Conservation (phyloP, 2,329 filamentous ascomycete species). For the Onygena corvina region DNA sequence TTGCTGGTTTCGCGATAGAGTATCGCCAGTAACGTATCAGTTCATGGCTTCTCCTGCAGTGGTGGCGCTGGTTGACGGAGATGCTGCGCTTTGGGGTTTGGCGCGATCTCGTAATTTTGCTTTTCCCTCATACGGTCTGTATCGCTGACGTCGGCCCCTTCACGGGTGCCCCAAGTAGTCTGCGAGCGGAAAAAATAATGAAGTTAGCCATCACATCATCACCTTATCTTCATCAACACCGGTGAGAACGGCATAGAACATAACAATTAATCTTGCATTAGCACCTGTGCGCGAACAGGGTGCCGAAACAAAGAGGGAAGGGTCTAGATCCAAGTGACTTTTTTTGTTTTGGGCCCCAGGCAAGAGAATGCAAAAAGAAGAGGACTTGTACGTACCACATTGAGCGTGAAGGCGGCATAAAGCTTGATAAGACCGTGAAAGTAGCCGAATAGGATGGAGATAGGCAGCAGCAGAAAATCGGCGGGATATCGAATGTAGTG, state of each 20-base stretch:
- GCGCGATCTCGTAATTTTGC: constrained; percentile 1
- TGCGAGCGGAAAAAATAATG: constrained; percentile 27
- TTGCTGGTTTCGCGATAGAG: not conserved
- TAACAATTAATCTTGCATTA: not conserved
- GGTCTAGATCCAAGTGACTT: not conserved
- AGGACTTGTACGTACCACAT: constrained; percentile 52
- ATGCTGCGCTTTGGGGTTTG: not conserved
- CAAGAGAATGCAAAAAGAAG: not conserved
- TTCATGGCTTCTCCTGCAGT: not conserved
- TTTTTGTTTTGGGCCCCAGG: not conserved
- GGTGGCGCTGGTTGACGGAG: not conserved
- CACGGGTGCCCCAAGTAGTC: constrained; percentile 86
- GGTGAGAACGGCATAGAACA: too few relatives aligned
- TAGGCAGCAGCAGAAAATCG: constrained; percentile 65
- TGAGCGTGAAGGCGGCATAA: constrained; percentile 69
- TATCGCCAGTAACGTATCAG: too few relatives aligned
- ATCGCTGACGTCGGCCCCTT: constrained; percentile 63
- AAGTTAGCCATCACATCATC: too few relatives aligned
- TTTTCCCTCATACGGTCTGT: constrained; percentile 17
- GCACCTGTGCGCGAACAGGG: not conserved
- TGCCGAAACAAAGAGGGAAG: not conserved
- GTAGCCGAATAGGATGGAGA: constrained; percentile 86
- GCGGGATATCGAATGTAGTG: constrained; percentile 74
- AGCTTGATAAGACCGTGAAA: constrained; percentile 88
- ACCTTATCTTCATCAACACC: too few relatives aligned